A percentile compares a stretch with the other conserved stretches of the same genome.
Evolutionary conservation across 495 filamentous ascomycete genomes (phyloP).

Genomic region (Glonium stellatum): DNA sequence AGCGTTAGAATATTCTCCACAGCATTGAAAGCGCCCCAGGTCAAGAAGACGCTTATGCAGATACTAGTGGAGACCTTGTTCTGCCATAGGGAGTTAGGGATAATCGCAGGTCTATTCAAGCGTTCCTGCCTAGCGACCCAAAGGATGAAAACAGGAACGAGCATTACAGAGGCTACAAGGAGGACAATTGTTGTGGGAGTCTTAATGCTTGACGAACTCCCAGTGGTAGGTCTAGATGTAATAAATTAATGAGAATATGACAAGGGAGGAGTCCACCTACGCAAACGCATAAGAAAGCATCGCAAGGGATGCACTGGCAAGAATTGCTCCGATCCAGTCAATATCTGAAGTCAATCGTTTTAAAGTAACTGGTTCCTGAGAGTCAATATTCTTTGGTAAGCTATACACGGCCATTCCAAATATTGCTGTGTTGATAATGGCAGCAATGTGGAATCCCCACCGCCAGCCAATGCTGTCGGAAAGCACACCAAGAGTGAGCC

Average conservation of each 20-base stretch:
- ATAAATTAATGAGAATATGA: neutral
- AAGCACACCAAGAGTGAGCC: slow-evolving; percentile 42
- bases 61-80: slow-evolving; percentile 44
- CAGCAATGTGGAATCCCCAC: slow-evolving; percentile 41
- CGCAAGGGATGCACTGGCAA: slow-evolving; percentile 36
- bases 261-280: slow-evolving; percentile 22
- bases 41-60: slow-evolving; percentile 48
- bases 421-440: slow-evolving; percentile 36
- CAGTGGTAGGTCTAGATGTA: slow-evolving; percentile 34
- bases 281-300: slow-evolving; percentile 45
- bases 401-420: slow-evolving; percentile 36
- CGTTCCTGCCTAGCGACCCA: slow-evolving; percentile 44
- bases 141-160: slow-evolving; percentile 42
- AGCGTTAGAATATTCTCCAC: slow-evolving; percentile 46
- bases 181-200: slow-evolving; percentile 34
- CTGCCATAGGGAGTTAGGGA: slow-evolving; percentile 48
- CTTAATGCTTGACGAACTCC: slow-evolving; percentile 33
- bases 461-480: slow-evolving; percentile 44
- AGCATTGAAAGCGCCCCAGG: slow-evolving; percentile 46
- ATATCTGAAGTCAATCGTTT: slow-evolving; percentile 35
- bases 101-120: slow-evolving; percentile 38
- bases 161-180: slow-evolving; percentile 37
- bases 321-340: slow-evolving; percentile 43
- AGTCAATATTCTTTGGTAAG: slow-evolving; percentile 32
- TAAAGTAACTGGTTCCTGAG: slow-evolving; percentile 14